A percentile compares a stretch with the other conserved stretches of the same genome.
Evolutionary conservation across 1,139 yeast species (phyloP).

Genomic region (Lodderomyces theae): DNA sequence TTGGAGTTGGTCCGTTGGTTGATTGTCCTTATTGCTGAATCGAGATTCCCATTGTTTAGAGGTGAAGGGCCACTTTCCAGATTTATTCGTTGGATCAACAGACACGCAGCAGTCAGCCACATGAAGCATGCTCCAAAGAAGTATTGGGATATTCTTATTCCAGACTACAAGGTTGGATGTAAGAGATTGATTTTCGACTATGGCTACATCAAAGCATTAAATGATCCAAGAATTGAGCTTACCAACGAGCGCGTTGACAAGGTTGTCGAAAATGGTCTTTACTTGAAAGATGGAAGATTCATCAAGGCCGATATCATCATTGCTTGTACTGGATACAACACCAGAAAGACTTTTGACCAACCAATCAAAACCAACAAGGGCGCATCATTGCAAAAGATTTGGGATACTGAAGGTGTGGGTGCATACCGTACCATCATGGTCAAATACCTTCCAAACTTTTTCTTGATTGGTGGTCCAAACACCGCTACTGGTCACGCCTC

Average conservation of each 20-base stretch:
- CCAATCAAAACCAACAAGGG: slow-evolving; percentile 31
- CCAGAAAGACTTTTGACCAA: slow-evolving; percentile 21
- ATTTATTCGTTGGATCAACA: slow-evolving; percentile 25
- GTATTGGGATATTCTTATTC: slow-evolving; percentile 32
- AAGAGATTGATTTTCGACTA: slow-evolving; percentile 42
- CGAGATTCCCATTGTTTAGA: slow-evolving; percentile 34
- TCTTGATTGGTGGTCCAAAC: slow-evolving; percentile 42
- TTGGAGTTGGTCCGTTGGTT: slow-evolving; percentile 28
- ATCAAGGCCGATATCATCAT: slow-evolving; percentile 40
- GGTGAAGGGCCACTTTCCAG: slow-evolving; percentile 29
- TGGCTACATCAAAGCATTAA: slow-evolving; percentile 32
- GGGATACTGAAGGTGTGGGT: slow-evolving; percentile 32
- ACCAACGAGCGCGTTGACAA: slow-evolving; percentile 23
- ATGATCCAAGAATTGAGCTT: slow-evolving; percentile 31
- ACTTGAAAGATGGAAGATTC: slow-evolving; percentile 29
- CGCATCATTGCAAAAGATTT: slow-evolving; percentile 17
- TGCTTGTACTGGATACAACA: slow-evolving; percentile 45
- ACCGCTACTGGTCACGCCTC: slow-evolving; percentile 46
- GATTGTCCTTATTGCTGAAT: slow-evolving; percentile 30
- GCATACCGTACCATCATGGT: slow-evolving; percentile 39
- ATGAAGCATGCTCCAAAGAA: slow-evolving; percentile 35
- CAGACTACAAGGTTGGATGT: slow-evolving; percentile 44
- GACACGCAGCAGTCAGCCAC: slow-evolving; percentile 22
- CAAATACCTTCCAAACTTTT: slow-evolving; percentile 37
- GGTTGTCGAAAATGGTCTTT: slow-evolving; percentile 30